phyloP scores from a whole-genome alignment of 1,139 yeast genomes.

The Blastobotrys arbuscula region DNA sequence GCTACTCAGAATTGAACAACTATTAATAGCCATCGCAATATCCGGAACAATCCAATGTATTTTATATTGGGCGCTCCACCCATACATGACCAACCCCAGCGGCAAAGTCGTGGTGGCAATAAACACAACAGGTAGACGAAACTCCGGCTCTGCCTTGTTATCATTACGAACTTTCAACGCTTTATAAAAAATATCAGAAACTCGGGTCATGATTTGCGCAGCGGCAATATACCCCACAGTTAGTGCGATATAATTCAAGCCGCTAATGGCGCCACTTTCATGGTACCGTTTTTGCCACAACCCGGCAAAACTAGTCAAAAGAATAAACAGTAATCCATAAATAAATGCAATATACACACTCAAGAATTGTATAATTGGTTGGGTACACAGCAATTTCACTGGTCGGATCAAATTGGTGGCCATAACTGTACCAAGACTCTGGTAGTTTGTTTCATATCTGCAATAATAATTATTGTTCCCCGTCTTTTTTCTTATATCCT shows the following conservation, averaged over 20 bases:
- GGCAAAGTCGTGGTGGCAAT: slow-evolving; percentile 49
- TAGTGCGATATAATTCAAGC: slow-evolving; percentile 51
- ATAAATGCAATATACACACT: slow-evolving; percentile 57
- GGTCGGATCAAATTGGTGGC: slow-evolving; percentile 44
- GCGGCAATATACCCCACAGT: slow-evolving; percentile 48
- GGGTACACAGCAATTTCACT: slow-evolving; percentile 43
- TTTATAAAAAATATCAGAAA: slow-evolving; percentile 36
- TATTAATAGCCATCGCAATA: slow-evolving; percentile 48
- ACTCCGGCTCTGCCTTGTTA: slow-evolving; percentile 49
- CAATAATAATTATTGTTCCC: slow-evolving; percentile 53
- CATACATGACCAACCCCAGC: slow-evolving; percentile 53
- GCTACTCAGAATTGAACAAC: slow-evolving; percentile 49
- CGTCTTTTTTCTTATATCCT: slow-evolving; percentile 42
- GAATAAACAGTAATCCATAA: slow-evolving; percentile 55
- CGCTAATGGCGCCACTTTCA: slow-evolving; percentile 45
- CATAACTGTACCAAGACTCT: slow-evolving; percentile 40
- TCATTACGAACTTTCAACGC: slow-evolving; percentile 37
- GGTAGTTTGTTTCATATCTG: slow-evolving; percentile 42
- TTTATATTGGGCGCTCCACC: slow-evolving; percentile 53
- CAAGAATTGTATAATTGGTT: slow-evolving; percentile 57
- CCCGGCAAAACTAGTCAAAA: slow-evolving; percentile 52
- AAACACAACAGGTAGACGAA: slow-evolving; percentile 31
- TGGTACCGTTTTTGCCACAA: slow-evolving; percentile 46
- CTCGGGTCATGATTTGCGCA: slow-evolving; percentile 37
- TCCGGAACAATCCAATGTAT: slow-evolving; percentile 51